Percentiles rank a stretch among this genome's conserved stretches.
These are phyloP conservation scores for Cladophialophora carrionii DNA, from an alignment of 2,329 filamentous ascomycete genomes.

Conservation along the genomic window DNA sequence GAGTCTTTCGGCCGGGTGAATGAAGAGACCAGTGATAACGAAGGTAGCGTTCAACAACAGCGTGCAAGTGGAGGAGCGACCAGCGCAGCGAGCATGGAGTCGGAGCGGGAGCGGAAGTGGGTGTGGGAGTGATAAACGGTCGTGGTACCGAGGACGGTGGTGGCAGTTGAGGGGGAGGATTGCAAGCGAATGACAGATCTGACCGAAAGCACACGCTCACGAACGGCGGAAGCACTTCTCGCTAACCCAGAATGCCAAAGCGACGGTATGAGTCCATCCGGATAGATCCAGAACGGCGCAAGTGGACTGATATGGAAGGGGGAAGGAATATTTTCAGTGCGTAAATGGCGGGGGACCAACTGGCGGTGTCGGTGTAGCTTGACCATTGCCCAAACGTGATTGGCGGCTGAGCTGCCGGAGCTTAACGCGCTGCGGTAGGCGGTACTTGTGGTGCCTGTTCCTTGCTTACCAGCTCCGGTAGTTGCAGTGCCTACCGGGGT, in stretches of 20 bases:
- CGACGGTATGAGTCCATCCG: constrained; percentile 9
- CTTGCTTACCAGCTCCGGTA: background rate
- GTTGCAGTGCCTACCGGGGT: background rate
- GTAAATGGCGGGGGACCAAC: background rate
- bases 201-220: constrained; percentile 26
- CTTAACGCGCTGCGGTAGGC: background rate
- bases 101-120: background rate
- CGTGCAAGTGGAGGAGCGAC: constrained; percentile 20
- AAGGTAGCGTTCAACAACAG: constrained; percentile 6
- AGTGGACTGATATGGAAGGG: constrained; percentile 15
- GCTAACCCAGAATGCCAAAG: constrained; percentile 30
- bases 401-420: constrained; percentile 4
- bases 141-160: background rate
- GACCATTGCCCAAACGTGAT: background rate
- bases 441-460: background rate
- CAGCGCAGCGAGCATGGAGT: constrained; percentile 30
- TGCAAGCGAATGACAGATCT: constrained; percentile 32
- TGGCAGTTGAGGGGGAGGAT: background rate
- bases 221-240: constrained; percentile 12
- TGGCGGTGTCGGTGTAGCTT: constrained; percentile 18
- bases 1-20: background rate
- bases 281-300: constrained; percentile 13
- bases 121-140: constrained; percentile 8
- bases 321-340: constrained; percentile 9
- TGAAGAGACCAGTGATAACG: constrained; percentile 12